Evolutionary conservation across 768 basidiomycete species (phyloP), one percentile per base, ranked within the genome.

Genomic region (Crucibulum laeve): DNA sequence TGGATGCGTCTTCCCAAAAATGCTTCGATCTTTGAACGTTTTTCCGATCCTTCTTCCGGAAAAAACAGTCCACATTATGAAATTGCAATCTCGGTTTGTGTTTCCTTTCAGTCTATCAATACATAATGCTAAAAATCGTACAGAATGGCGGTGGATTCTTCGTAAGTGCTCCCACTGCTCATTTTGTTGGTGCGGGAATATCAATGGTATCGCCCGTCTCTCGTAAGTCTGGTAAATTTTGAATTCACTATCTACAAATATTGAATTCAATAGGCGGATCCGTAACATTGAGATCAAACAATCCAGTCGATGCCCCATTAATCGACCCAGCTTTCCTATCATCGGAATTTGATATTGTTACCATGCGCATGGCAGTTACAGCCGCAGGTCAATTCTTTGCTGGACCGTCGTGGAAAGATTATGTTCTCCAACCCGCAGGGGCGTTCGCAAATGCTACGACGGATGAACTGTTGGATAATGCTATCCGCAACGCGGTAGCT

Each of bases 81-180:
- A 64, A 55, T 35, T 51, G 60, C 47, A 50, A 64, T 28, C 72
- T 72, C 56, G 56, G 58, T 41, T 34, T 6, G 33, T 35, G 65
- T 46, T 19, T 35, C 7, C 25, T 30, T 19, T 14, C 10, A 15
- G 7, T 3, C 10, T 13, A 18, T 21, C 30, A 19, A 15, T 22
- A 23, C 4, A 13, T 28, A 11, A 11, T 24, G 21, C 5, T 6
- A 34, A 2, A 42, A 17, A 3, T 25, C 22, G 10, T 30, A 30
- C 28, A 30, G 28, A 30, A 13, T 38, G 15, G 13, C 35, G 19
- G n/a, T 33, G 35, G 33, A 33, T 33, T n/a, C 18, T 39, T 32
- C 47, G 36, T 22, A 44, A 17, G 15, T 22, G 21, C 28, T 30
- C 8, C n/a, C n/a, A 8, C 28, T 30, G 28, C 10, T 1, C 28